These are phyloP conservation scores for Torulaspora delbrueckii DNA, from an alignment of 805 yeast genomes.

Conservation along the genomic window DNA sequence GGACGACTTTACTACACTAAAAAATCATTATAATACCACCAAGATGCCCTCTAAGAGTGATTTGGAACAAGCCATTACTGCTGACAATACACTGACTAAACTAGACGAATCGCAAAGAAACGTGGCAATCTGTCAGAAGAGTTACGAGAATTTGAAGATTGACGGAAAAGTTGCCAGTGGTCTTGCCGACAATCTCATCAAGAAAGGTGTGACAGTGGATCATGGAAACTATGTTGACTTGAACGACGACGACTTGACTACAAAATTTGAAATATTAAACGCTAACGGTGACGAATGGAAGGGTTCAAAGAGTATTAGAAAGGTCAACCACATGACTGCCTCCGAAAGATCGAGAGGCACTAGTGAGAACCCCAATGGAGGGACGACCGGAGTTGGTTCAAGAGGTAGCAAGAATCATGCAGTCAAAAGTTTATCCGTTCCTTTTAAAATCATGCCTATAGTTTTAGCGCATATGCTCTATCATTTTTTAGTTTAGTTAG, in stretches of 20 bases:
- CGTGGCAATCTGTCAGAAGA: constrained; percentile 37
- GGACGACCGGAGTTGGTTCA: neutral
- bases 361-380: neutral
- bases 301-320: constrained; percentile 17
- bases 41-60: constrained; percentile 28
- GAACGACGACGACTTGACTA: constrained; percentile 39
- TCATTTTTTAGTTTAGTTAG: constrained; percentile 4
- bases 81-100: constrained; percentile 1
- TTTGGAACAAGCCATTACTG: constrained; percentile 4
- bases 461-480: neutral
- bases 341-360: neutral
- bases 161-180: constrained; percentile 39
- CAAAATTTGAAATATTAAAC: constrained; percentile 42
- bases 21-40: constrained; percentile 41
- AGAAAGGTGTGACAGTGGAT: constrained; percentile 44
- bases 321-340: constrained; percentile 2
- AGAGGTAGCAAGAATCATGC: neutral
- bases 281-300: constrained; percentile 38
- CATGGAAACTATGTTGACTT: constrained; percentile 50
- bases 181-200: constrained; percentile 43
- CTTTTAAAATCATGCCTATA: neutral
- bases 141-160: constrained; percentile 42
- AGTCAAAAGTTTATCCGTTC: neutral
- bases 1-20: constrained; percentile 48
- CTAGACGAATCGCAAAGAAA: neutral